Evolutionary conservation across 352 stramenopile genomes (phyloP).

Genomic region (Phytophthora idaei): DNA sequence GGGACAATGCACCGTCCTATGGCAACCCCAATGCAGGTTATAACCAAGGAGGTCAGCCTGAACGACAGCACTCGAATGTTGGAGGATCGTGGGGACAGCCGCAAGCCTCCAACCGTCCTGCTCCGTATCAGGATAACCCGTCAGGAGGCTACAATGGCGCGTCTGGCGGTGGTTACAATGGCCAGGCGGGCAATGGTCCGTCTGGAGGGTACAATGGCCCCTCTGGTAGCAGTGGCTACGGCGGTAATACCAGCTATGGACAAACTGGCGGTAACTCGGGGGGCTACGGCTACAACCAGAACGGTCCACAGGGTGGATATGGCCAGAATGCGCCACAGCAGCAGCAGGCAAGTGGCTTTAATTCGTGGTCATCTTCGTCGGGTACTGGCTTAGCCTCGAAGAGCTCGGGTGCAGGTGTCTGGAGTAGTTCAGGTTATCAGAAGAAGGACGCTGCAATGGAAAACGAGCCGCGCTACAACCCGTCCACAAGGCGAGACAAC

Average conservation of each 20-base stretch:
- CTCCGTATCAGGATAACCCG: constrained; percentile 68
- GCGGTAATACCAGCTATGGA: constrained; percentile 36
- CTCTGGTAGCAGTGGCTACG: constrained; percentile 26
- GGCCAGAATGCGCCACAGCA: constrained; percentile 27
- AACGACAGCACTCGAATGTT: constrained; percentile 36
- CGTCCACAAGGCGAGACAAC: constrained; percentile 70
- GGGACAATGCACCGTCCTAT: constrained; percentile 27
- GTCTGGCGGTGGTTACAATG: constrained; percentile 20
- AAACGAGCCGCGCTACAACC: constrained; percentile 56
- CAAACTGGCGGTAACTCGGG: constrained; percentile 31
- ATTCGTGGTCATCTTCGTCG: constrained; percentile 56
- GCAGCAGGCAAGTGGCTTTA: constrained; percentile 50
- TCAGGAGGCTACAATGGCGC: constrained; percentile 27
- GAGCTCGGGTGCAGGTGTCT: constrained; percentile 55
- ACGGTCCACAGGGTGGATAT: constrained; percentile 27
- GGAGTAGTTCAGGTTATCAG: constrained; percentile 84
- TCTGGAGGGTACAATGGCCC: constrained; percentile 26
- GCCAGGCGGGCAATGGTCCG: constrained; percentile 18
- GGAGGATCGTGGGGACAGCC: constrained; percentile 59
- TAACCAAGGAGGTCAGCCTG: constrained; percentile 25
- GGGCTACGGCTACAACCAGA: constrained; percentile 33
- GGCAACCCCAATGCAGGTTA: constrained; percentile 24
- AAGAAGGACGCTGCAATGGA: constrained; percentile 56
- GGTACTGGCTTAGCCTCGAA: constrained; percentile 45
- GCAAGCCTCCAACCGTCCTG: constrained; percentile 41